Evolutionary conservation across 169 alveolate species (phyloP).

Genomic region (Theileria parva): DNA sequence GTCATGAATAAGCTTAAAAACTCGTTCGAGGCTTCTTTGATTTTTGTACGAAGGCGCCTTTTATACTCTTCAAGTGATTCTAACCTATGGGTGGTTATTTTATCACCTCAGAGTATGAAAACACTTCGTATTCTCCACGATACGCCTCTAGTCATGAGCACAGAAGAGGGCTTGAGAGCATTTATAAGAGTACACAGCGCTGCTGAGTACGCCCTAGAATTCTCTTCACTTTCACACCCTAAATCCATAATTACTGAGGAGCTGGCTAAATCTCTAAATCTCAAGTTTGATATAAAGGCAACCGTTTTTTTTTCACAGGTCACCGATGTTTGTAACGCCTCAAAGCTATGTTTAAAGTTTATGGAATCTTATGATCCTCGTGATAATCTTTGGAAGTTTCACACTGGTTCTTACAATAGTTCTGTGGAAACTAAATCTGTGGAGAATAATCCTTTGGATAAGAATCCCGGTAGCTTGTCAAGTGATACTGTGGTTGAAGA

Average conservation of each 20-base stretch:
- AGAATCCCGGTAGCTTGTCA: not conserved
- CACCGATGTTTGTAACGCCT: constrained; percentile 22
- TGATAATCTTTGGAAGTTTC: constrained; percentile 27
- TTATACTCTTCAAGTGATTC: constrained; percentile 18
- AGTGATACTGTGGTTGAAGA: not conserved
- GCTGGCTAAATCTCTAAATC: constrained; percentile 26
- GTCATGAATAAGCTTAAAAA: constrained; percentile 1
- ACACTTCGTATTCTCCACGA: constrained; percentile 35
- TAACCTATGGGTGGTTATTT: constrained; percentile 17
- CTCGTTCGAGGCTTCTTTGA: constrained; percentile 5
- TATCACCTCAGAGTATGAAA: constrained; percentile 50
- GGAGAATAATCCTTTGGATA: not conserved
- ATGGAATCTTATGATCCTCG: constrained; percentile 32
- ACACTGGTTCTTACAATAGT: not conserved
- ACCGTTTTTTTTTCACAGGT: not conserved
- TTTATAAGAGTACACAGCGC: constrained; percentile 45
- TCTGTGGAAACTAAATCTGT: not conserved
- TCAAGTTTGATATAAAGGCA: not conserved
- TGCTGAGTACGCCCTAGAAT: constrained; percentile 50
- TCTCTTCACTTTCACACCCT: constrained; percentile 35
- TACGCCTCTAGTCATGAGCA: not conserved
- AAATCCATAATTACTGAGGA: constrained; percentile 61
- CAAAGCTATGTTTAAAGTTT: constrained; percentile 24
- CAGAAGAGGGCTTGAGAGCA: not conserved
- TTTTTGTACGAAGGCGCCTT: constrained; percentile 33